Evolutionary conservation across 768 basidiomycete genomes (phyloP).

Genomic region (Suillus brevipes): DNA sequence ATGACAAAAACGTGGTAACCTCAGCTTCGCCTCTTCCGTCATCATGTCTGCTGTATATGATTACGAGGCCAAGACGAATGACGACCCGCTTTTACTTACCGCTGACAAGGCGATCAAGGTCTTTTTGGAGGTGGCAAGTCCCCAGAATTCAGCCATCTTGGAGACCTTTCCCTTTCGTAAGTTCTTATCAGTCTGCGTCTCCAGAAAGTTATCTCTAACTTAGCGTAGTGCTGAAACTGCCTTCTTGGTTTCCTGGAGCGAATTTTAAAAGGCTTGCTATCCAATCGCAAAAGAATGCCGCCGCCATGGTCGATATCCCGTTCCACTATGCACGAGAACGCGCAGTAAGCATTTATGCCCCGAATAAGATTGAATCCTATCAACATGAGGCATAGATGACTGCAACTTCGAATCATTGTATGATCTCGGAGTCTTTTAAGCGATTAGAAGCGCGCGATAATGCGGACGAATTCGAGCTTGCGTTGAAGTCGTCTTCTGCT

Average conservation of each 20-base stretch:
- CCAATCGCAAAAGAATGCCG: constrained; percentile 29
- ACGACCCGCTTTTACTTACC: constrained; percentile 29
- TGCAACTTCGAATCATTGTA: constrained; percentile 26
- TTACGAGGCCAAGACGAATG: constrained; percentile 29
- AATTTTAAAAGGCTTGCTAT: constrained; percentile 30
- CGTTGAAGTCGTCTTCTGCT: constrained; percentile 32
- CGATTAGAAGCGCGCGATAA: constrained; percentile 15
- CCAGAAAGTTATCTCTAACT: constrained; percentile 14
- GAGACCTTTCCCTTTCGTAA: constrained; percentile 35
- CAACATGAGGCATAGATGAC: constrained; percentile 15
- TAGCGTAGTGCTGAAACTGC: constrained; percentile 28
- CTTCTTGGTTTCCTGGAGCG: constrained; percentile 39
- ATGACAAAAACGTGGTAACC: not conserved
- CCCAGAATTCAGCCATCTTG: constrained; percentile 26
- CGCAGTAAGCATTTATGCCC: constrained; percentile 15
- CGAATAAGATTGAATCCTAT: not conserved
- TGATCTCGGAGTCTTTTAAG: constrained; percentile 32
- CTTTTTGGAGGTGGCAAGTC: constrained; percentile 26
- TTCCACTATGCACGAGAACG: constrained; percentile 31
- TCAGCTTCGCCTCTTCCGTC: constrained; percentile 33
- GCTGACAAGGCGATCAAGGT: constrained; percentile 31
- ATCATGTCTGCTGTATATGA: constrained; percentile 37
- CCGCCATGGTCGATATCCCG: constrained; percentile 30
- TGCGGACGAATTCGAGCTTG: constrained; percentile 27
- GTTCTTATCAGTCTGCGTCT: constrained; percentile 16